These are phyloP conservation scores for Colletotrichum navitas DNA, from an alignment of 2,329 filamentous ascomycete species.

Conservation along the genomic window DNA sequence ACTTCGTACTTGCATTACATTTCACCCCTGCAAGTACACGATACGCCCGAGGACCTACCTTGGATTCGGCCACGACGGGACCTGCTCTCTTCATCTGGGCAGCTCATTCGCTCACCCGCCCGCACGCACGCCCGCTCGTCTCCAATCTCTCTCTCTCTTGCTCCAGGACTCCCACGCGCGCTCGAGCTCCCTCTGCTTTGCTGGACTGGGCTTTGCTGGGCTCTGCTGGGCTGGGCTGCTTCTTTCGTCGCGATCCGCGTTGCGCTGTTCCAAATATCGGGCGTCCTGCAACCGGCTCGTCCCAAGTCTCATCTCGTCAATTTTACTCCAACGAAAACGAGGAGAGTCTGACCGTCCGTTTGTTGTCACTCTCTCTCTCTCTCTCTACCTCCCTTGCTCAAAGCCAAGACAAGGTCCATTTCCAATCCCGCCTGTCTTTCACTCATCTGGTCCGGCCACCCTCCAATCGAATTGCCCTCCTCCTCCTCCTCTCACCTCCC, in stretches of 20 bases:
- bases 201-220: not conserved
- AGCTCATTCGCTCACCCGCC: not conserved
- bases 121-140: not conserved
- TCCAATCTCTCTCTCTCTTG: constrained; percentile 13
- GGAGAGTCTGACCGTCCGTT: constrained; percentile 37
- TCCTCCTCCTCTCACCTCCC: constrained; percentile 22
- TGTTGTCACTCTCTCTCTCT: constrained; percentile 19
- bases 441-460: constrained; percentile 32
- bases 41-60: constrained; percentile 30
- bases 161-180: not conserved
- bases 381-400: constrained; percentile 18
- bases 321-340: constrained; percentile 41
- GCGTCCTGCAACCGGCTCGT: constrained; percentile 42
- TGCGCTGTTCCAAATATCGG: constrained; percentile 40
- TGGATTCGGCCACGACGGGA: constrained; percentile 7
- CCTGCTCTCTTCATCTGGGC: constrained; percentile 11
- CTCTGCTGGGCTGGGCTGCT: constrained; percentile 17
- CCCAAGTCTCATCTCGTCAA: constrained; percentile 46
- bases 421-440: constrained; percentile 33
- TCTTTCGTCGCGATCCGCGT: constrained; percentile 25
- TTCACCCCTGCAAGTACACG: constrained; percentile 39
- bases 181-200: constrained; percentile 8
- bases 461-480: constrained; percentile 16
- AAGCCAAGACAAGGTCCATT: constrained; percentile 41
- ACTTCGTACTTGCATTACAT: constrained; percentile 38